Evolutionary conservation across 169 alveolate species (phyloP).

Genomic region (Eimeria acervulina): DNA sequence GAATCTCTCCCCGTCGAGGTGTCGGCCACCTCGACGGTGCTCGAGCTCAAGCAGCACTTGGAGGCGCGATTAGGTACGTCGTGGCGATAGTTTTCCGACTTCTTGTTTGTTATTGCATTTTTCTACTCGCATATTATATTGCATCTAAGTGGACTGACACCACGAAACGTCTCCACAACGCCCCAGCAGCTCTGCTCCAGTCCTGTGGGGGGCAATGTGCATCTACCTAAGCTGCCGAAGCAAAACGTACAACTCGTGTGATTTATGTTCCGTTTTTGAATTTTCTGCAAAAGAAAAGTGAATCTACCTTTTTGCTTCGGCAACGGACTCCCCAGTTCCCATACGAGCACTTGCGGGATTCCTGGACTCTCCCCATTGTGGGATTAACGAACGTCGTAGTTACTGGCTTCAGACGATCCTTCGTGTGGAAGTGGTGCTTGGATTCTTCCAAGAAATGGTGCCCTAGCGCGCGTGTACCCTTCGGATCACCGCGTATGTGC

Average conservation of each 20-base stretch:
- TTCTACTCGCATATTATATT: constrained; percentile 2
- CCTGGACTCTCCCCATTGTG: not conserved
- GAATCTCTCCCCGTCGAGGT: constrained; percentile 81
- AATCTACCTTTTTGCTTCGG: not conserved
- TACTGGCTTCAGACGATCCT: too few relatives aligned
- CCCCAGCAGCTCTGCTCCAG: not conserved
- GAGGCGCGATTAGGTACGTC: constrained; percentile 60
- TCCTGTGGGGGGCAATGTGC: not conserved
- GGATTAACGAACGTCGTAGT: too few relatives aligned
- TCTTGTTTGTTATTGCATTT: not conserved
- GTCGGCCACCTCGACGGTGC: constrained; percentile 81
- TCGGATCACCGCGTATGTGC: too few relatives aligned
- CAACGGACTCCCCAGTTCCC: not conserved
- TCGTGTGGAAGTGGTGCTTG: too few relatives aligned
- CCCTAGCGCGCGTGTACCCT: too few relatives aligned
- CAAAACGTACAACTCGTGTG: not conserved
- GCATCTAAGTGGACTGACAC: not conserved
- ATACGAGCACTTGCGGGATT: not conserved
- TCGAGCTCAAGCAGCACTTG: constrained; percentile 83
- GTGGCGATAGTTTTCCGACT: not conserved
- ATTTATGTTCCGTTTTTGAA: not conserved
- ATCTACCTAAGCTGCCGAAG: not conserved
- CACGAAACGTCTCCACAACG: not conserved
- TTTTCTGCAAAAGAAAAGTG: not conserved
- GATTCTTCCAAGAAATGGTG: too few relatives aligned